Conservation (phyloP, 805 yeast genomes). For the Danielia oregonensis region DNA sequence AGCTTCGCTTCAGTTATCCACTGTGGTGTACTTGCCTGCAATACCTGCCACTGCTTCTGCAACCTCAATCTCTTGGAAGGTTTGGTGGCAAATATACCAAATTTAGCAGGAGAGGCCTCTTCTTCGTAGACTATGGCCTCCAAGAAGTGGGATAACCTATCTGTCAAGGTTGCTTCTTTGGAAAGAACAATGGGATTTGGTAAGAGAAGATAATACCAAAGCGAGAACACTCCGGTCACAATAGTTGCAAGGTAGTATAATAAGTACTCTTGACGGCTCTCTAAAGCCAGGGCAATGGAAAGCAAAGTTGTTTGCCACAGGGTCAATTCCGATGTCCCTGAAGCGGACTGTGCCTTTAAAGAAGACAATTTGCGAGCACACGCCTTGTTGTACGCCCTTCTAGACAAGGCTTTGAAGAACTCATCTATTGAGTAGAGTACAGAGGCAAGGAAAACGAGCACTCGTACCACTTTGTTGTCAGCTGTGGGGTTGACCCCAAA, state of each 20-base stretch:
- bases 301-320: background rate
- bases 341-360: background rate
- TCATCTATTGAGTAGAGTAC: background rate
- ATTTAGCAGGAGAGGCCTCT: too few relatives aligned
- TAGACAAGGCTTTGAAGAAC: background rate
- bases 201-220: background rate
- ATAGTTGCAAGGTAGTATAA: constrained; percentile 3
- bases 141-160: too few relatives aligned
- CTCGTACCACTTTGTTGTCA: background rate
- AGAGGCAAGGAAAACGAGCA: background rate
- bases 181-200: too few relatives aligned
- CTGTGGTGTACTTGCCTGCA: too few relatives aligned
- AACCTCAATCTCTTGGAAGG: too few relatives aligned
- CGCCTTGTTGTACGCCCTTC: background rate
- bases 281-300: constrained; percentile 3
- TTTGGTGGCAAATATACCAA: too few relatives aligned
- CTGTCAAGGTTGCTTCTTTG: too few relatives aligned
- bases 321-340: background rate
- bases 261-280: constrained; percentile 4
- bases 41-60: too few relatives aligned
- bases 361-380: background rate
- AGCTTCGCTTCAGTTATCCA: too few relatives aligned
- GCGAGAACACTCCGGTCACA: background rate
- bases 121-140: too few relatives aligned
- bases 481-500: background rate